Base-by-base conservation (phyloP, 108 stramenopile species). In the Epithemia pelagica region DNA sequence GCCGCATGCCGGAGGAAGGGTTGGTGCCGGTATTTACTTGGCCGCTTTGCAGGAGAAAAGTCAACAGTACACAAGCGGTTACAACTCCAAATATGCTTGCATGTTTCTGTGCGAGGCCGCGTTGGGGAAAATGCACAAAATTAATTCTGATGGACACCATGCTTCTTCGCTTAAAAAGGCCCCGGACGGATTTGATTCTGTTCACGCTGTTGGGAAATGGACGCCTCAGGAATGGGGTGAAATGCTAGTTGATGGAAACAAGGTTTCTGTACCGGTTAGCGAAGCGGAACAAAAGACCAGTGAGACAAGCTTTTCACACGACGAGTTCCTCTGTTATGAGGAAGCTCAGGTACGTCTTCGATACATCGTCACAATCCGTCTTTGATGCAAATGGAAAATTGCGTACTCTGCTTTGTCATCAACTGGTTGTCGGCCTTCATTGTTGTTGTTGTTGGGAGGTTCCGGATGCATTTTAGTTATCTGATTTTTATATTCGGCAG, bases 1-100 rank as follows among this genome's bases (percentile, higher is more conserved):
- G 82, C 82, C 82, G 26, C 82, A 82, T 62, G 74, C 76, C 24
- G 78, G 82, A n/a, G 82, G 82, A 8, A 62, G 82, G 15, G 82
- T 82, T 20, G 82, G 82, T 37, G 53, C 65, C 15, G 82, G 82
- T 23, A 80, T 82, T 18, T 82, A 82, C 32, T 67, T 82, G 23
- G 82, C 82, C 31, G 55, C 63, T 20, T 59, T 75, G 63, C 79
- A 82, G 54, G 68, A 64, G 26, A 82, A 82, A 58, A 74, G 73
- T 55, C 72, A 59, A 3, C 46, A 71, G 28, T 82, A 82, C 58
- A 80, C 70, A 59, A 54, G 58, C 30, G 58, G 78, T 0, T 52
- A 69, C 22, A 70, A 74, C 0, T 23, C 37, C 20, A 79, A 77
- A 28, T 54, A 71, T 29, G 76, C 74, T 21, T 46, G 37, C 37